phyloP scores from a whole-genome alignment of 1,284 basidiomycete genomes.

The Paramarasmius palmivorus region DNA sequence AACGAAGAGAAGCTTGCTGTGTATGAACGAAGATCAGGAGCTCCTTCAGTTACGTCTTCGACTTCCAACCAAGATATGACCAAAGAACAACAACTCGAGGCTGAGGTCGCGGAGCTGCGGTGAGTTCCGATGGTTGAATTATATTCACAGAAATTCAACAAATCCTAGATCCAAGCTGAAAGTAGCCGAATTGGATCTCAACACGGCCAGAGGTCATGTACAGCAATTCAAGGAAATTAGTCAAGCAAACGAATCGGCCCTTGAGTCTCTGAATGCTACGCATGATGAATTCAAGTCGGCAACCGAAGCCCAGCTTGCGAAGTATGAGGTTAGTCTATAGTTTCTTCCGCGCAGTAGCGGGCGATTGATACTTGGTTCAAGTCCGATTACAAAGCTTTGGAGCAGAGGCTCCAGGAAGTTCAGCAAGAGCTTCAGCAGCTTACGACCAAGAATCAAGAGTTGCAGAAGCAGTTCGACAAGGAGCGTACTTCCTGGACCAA shows the following conservation, averaged over 20 bases:
- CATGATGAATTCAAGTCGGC: conserved; percentile 79
- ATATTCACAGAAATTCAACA: neutral
- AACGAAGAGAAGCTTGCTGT: conserved; percentile 84
- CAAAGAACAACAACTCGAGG: conserved; percentile 79
- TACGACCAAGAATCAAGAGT: conserved; percentile 51
- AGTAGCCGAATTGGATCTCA: conserved; percentile 73
- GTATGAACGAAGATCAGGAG: conserved; percentile 71
- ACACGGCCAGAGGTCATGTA: conserved; percentile 68
- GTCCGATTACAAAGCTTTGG: conserved; percentile 67
- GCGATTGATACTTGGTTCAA: conserved; percentile 28
- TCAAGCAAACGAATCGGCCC: conserved; percentile 76
- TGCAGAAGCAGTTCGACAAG: conserved; percentile 63
- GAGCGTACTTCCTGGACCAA: conserved; percentile 69
- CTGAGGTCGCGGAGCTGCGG: conserved; percentile 84
- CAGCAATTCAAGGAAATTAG: conserved; percentile 86
- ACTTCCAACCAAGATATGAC: conserved; percentile 47
- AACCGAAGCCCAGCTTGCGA: conserved; percentile 64
- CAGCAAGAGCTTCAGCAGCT: conserved; percentile 60
- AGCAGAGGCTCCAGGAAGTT: conserved; percentile 59
- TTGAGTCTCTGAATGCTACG: conserved; percentile 67
- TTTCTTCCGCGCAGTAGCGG: neutral
- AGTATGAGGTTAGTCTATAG: conserved; percentile 56
- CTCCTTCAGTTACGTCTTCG: conserved; percentile 30
- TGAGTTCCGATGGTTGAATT: no score
- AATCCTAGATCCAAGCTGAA: conserved; percentile 65